A percentile compares a stretch with the other conserved stretches of the same genome.
Evolutionary conservation across 2,329 filamentous ascomycete genomes (phyloP).

Genomic region (Botryotinia narcissicola): DNA sequence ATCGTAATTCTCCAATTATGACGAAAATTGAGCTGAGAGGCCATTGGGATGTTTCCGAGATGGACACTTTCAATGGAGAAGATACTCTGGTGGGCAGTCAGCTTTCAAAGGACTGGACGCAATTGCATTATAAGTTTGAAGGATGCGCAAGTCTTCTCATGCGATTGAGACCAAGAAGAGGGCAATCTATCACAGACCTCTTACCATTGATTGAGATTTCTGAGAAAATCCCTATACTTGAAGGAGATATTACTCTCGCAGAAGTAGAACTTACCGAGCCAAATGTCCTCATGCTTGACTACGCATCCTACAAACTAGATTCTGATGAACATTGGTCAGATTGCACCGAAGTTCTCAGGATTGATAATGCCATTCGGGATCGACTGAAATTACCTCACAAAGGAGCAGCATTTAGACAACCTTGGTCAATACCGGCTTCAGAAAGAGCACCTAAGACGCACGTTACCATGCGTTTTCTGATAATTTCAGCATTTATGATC

Average conservation of each 20-base stretch:
- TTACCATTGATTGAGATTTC: not conserved
- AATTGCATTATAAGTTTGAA: constrained; percentile 34
- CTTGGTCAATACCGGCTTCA: constrained; percentile 31
- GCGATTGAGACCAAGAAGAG: constrained; percentile 25
- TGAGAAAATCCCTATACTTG: not conserved
- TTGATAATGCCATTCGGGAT: constrained; percentile 37
- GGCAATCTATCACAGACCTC: not conserved
- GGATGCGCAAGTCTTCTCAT: constrained; percentile 37
- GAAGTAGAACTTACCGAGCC: constrained; percentile 34
- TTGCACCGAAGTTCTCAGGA: constrained; percentile 33
- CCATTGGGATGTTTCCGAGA: constrained; percentile 32
- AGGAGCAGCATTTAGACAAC: constrained; percentile 34
- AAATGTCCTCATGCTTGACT: constrained; percentile 39
- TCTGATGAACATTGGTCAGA: constrained; percentile 27
- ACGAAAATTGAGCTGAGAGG: constrained; percentile 34
- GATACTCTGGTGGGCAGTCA: constrained; percentile 18
- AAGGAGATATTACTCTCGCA: constrained; percentile 18
- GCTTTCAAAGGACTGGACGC: constrained; percentile 29
- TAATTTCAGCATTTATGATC: constrained; percentile 24
- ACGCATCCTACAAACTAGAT: constrained; percentile 34
- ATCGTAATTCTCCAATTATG: constrained; percentile 28
- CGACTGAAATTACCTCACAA: constrained; percentile 34
- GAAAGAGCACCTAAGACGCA: constrained; percentile 29
- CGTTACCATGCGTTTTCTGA: constrained; percentile 33
- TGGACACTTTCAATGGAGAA: constrained; percentile 37